These are phyloP conservation scores for Neoboletus magnificus DNA, from an alignment of 768 basidiomycete species.

Conservation along the genomic window DNA sequence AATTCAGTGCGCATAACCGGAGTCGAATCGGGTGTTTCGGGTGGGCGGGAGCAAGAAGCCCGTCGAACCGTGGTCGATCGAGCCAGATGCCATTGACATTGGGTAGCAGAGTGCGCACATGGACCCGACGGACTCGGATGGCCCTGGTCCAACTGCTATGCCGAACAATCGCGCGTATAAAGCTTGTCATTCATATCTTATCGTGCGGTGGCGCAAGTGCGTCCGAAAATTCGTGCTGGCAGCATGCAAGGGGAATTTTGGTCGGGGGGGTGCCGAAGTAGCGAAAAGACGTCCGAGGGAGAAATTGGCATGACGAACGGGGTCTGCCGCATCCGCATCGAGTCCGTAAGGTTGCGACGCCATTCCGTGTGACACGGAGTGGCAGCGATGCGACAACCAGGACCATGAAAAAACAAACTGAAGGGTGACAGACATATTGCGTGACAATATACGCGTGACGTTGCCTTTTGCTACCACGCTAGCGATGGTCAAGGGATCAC, in stretches of 20 bases:
- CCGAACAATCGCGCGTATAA: not conserved
- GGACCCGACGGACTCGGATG: not conserved
- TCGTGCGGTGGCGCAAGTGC: not conserved
- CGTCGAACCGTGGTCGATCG: no score
- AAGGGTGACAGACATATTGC: not conserved
- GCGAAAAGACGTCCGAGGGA: not conserved
- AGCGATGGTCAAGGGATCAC: constrained; percentile 67
- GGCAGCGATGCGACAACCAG: not conserved
- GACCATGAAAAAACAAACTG: not conserved
- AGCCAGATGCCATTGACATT: no score
- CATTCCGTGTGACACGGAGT: not conserved
- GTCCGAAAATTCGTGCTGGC: not conserved
- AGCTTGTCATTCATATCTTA: not conserved
- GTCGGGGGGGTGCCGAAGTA: not conserved
- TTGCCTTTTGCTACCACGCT: not conserved
- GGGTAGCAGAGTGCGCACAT: not conserved
- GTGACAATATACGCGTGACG: constrained; percentile 4
- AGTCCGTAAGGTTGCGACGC: not conserved
- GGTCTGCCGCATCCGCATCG: not conserved
- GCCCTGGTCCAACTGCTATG: not conserved
- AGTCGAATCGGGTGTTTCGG: not conserved
- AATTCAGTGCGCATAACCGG: not conserved
- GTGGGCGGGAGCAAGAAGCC: no score
- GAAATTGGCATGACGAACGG: not conserved
- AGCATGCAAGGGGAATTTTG: not conserved